Evolutionary conservation across 352 stramenopile genomes (phyloP).

Genomic region (Globisporangium rhizosaccharum): DNA sequence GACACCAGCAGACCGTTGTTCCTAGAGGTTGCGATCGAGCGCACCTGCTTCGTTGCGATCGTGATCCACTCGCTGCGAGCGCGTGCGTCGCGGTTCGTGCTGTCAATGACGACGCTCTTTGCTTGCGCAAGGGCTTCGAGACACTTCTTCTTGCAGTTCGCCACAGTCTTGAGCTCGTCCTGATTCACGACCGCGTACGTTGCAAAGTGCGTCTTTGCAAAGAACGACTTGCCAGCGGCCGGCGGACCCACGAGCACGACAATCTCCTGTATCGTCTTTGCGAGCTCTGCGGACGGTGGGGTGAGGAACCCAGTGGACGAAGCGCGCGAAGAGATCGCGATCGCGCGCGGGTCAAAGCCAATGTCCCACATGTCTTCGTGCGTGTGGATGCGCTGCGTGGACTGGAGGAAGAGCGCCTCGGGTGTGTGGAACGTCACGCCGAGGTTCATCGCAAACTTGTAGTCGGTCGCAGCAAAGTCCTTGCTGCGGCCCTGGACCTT

Average conservation of each 20-base stretch:
- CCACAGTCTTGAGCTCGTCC: conserved; percentile 76
- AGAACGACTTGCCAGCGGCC: conserved; percentile 72
- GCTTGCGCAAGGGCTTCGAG: conserved; percentile 43
- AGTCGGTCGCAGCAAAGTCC: conserved; percentile 83
- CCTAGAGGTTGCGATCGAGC: background rate
- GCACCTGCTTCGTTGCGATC: conserved; percentile 60
- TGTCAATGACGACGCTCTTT: conserved; percentile 83
- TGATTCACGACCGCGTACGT: conserved; percentile 77
- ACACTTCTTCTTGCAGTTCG: conserved; percentile 70
- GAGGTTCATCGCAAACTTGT: conserved; percentile 88
- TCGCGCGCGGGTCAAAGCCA: conserved; percentile 56
- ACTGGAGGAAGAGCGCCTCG: conserved; percentile 73
- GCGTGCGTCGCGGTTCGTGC: conserved; percentile 70
- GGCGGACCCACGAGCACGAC: conserved; percentile 68
- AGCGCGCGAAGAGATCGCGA: conserved; percentile 14
- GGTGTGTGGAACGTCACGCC: conserved; percentile 76
- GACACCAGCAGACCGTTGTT: too few relatives aligned
- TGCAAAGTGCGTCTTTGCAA: conserved; percentile 34
- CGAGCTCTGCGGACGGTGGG: conserved; percentile 17
- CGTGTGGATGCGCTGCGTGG: conserved; percentile 69
- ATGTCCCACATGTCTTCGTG: conserved; percentile 66
- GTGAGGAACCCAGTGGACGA: conserved; percentile 17
- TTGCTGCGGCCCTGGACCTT: conserved; percentile 64
- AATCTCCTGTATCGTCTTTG: conserved; percentile 46
- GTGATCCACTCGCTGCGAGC: conserved; percentile 66